These are phyloP conservation scores for Ustilago bromivora DNA, from an alignment of 1,284 basidiomycete species.

Conservation along the genomic window DNA sequence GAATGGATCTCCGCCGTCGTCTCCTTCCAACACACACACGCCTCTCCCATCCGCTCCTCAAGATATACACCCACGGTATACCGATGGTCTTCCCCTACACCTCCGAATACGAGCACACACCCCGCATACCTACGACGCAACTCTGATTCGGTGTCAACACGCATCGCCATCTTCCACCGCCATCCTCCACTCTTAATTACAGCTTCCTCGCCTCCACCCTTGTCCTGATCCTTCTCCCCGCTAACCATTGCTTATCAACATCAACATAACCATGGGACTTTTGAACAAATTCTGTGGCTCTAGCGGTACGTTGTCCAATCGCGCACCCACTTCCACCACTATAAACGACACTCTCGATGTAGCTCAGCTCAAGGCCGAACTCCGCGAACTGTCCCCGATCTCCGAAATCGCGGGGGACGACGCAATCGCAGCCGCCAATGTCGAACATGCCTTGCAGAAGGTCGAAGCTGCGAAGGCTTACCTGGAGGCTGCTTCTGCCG, in stretches of 20 bases:
- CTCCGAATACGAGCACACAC: background rate
- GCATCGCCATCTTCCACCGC: background rate
- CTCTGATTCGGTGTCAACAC: too few relatives aligned
- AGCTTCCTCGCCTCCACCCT: background rate
- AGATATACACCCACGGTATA: background rate
- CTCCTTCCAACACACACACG: background rate
- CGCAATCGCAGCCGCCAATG: background rate
- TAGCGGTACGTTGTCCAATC: background rate
- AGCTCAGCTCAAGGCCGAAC: background rate
- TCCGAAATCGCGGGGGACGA: conserved; percentile 31
- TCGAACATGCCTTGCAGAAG: background rate
- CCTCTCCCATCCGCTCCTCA: background rate
- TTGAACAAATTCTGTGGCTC: background rate
- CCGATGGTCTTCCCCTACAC: background rate
- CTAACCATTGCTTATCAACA: too few relatives aligned
- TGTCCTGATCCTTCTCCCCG: too few relatives aligned
- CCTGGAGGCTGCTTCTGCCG: conserved; percentile 1
- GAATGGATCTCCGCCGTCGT: background rate
- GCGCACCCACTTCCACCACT: background rate
- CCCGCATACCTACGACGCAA: background rate
- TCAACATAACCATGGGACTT: too few relatives aligned
- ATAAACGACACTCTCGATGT: background rate
- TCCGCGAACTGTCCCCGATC: conserved; percentile 15
- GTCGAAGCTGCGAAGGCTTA: conserved; percentile 4
- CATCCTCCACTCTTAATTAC: background rate